These are phyloP conservation scores for Danielia reshetovae DNA, from an alignment of 805 yeast genomes.

Conservation along the genomic window DNA sequence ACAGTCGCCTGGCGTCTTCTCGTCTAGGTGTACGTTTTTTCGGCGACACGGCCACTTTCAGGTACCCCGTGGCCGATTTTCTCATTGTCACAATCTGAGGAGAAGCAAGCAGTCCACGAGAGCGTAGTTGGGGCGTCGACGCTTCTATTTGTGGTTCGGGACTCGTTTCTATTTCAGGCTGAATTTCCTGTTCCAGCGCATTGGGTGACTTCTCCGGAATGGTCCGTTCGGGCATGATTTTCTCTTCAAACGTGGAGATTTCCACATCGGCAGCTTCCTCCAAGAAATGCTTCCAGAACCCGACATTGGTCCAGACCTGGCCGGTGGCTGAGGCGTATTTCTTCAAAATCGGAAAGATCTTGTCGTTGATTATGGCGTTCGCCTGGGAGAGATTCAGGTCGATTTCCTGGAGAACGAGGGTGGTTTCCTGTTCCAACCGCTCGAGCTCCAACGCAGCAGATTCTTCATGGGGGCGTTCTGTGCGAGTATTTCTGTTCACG, in stretches of 20 bases:
- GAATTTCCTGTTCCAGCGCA: background rate
- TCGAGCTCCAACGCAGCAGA: constrained; percentile 42
- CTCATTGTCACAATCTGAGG: constrained; percentile 2
- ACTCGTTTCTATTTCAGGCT: constrained; percentile 8
- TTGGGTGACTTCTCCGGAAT: constrained; percentile 1
- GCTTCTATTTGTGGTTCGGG: constrained; percentile 15
- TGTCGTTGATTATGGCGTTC: constrained; percentile 63
- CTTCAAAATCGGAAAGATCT: constrained; percentile 63
- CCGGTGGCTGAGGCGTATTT: constrained; percentile 56
- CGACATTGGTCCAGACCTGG: constrained; percentile 60
- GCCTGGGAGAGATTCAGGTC: constrained; percentile 70
- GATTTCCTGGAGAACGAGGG: constrained; percentile 70
- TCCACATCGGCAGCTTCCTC: constrained; percentile 72
- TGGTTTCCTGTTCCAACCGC: constrained; percentile 73
- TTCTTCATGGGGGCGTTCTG: constrained; percentile 7
- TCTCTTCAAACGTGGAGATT: constrained; percentile 49
- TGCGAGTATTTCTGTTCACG: constrained; percentile 7
- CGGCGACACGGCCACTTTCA: constrained; percentile 16
- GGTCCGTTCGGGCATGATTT: constrained; percentile 13
- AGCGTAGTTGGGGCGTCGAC: constrained; percentile 26
- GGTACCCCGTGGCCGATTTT: background rate
- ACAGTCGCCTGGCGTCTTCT: constrained; percentile 17
- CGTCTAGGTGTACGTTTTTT: constrained; percentile 16
- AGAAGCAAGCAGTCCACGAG: constrained; percentile 10
- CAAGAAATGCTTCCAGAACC: constrained; percentile 74